Conservation (phyloP, 495 filamentous ascomycete species). For the Annulohypoxylon stygium region DNA sequence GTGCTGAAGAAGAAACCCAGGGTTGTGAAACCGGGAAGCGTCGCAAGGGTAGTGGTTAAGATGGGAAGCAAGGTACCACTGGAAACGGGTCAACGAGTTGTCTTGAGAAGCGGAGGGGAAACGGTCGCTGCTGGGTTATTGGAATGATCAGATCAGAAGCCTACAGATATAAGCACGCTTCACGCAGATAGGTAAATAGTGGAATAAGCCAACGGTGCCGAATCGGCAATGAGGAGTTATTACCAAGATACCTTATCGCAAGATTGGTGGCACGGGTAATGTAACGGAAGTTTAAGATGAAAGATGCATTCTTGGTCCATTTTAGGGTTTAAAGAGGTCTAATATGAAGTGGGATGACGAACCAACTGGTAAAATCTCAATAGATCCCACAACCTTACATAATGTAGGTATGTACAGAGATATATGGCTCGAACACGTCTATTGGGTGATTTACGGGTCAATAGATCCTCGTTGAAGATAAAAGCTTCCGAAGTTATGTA, state of each 20-base stretch:
- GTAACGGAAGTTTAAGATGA: too few relatives aligned
- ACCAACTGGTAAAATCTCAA: too few relatives aligned
- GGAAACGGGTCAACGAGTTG: constrained; percentile 80
- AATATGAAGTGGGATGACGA: too few relatives aligned
- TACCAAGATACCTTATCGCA: background rate
- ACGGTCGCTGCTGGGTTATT: constrained; percentile 90
- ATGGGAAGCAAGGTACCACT: constrained; percentile 81
- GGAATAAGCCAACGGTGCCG: background rate
- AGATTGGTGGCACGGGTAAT: background rate
- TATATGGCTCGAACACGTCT: too few relatives aligned
- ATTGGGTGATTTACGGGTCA: too few relatives aligned
- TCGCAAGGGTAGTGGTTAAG: constrained; percentile 74
- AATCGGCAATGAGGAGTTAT: background rate
- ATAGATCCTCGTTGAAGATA: too few relatives aligned
- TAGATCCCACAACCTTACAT: too few relatives aligned
- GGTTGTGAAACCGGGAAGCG: constrained; percentile 80
- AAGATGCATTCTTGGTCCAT: too few relatives aligned
- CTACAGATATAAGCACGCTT: background rate
- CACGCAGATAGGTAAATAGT: background rate
- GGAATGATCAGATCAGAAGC: constrained; percentile 62
- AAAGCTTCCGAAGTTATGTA: too few relatives aligned
- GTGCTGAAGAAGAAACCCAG: constrained; percentile 85
- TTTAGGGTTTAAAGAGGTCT: too few relatives aligned
- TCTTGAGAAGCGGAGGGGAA: constrained; percentile 82
- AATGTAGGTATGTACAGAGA: too few relatives aligned